Evolutionary conservation across 75 land plant genomes (phyloP), one percentile per base, ranked within the genome.

Genomic region (Picea glauca): DNA sequence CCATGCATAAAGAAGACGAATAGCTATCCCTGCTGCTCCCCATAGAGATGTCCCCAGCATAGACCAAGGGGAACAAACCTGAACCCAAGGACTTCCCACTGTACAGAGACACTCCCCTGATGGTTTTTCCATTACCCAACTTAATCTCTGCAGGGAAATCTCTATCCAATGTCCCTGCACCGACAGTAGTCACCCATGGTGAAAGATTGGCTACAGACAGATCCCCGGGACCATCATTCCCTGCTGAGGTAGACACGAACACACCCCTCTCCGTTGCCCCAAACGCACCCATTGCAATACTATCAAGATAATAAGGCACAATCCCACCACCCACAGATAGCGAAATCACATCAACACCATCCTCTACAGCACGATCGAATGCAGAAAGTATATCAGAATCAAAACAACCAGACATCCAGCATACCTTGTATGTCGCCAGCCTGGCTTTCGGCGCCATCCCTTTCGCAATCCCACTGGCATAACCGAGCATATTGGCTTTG

Each of bases 371-470:
- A n/a, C 81, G 74, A 64, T 97, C 99, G 79, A 97, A 97, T 12
- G 91, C 99, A 33, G 98, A 91, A 30, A 97, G 89, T 73, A 97
- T 97, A 62, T 97, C 99, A 63, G 99, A 97, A 70, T 95, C 96
- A 76, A 87, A 96, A 73, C 99, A 97, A 13, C 97, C 96, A 31
- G 83, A 82, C 63, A 77, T 81, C 99, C 99, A 97, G 82, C 99
- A 97, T 13, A 97, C 98, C 83, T 97, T 97, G 85, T 97, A 97
- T 8, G 81, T 90, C 9, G 99, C 96, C n/a, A 97, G 38, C 13
- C 99, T 70, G 0, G 98, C 92, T 58, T 89, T 87, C 20, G 98
- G 98, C 0, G 99, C 94, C 30, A 92, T 89, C 2, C 94, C 94
- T 74, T 88, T 90, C 4, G 94, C 94, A 23, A 88, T 81, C 33